These are phyloP conservation scores for Coffea humblotiana DNA, from an alignment of 305 asterid genomes.

Conservation along the genomic window DNA sequence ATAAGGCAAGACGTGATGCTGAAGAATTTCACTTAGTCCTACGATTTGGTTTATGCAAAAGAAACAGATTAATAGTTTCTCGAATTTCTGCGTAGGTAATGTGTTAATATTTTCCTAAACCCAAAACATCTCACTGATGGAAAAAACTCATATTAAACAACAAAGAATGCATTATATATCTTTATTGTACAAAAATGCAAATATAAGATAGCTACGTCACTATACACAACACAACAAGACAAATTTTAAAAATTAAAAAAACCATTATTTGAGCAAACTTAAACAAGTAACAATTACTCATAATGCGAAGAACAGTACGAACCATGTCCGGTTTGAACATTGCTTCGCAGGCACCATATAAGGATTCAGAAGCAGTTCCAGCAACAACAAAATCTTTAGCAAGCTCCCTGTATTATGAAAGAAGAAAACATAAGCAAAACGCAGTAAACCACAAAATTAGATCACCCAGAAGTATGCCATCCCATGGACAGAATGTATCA, in stretches of 20 bases:
- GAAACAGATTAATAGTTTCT: background rate
- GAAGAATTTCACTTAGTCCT: background rate
- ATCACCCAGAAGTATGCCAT: background rate
- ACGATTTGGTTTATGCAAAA: background rate
- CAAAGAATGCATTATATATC: background rate
- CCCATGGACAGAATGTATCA: background rate
- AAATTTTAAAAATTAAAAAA: background rate
- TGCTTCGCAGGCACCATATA: conserved; percentile 98
- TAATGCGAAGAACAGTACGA: conserved; percentile 22
- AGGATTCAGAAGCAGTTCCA: conserved; percentile 96
- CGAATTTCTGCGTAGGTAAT: background rate
- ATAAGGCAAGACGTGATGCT: background rate
- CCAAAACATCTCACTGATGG: background rate
- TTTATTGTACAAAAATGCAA: no score
- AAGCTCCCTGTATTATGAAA: conserved; percentile 67
- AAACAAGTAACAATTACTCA: background rate
- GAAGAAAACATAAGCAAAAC: background rate
- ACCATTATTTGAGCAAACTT: background rate
- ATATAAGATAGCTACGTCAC: no score
- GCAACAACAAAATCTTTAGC: conserved; percentile 99
- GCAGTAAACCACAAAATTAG: background rate
- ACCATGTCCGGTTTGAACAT: conserved; percentile 98
- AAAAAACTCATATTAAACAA: background rate
- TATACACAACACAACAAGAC: background rate
- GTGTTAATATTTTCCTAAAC: background rate